Percentiles rank a stretch among this genome's conserved stretches.
Evolutionary conservation across 257 asterid genomes (phyloP).

Genomic region (Linaria vulgaris): DNA sequence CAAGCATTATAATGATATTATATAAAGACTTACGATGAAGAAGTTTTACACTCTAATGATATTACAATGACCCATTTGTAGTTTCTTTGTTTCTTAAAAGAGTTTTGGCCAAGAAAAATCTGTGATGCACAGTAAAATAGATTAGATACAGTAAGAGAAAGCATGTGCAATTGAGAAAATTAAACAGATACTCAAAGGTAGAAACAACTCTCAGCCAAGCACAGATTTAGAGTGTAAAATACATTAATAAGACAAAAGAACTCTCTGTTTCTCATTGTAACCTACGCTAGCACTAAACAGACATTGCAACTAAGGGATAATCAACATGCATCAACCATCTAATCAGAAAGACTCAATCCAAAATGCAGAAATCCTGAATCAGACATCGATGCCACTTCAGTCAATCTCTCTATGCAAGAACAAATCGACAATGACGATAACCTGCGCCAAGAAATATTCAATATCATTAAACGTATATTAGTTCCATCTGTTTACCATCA

Average conservation of each 20-base stretch:
- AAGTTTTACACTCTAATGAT: too few relatives aligned
- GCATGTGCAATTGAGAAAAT: background rate
- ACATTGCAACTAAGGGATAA: background rate
- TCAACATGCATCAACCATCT: too few relatives aligned
- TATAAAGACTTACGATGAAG: background rate
- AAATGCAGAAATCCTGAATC: slow-evolving; percentile 4
- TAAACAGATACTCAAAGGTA: background rate
- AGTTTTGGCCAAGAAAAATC: too few relatives aligned
- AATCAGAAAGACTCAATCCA: slow-evolving; percentile 13
- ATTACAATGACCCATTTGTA: too few relatives aligned
- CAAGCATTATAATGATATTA: background rate
- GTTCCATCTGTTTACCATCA: background rate
- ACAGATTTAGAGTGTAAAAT: slow-evolving; percentile 7
- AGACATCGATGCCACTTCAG: slow-evolving; percentile 16
- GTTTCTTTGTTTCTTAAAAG: too few relatives aligned
- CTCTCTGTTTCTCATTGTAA: slow-evolving; percentile 18
- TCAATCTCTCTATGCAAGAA: slow-evolving; percentile 38
- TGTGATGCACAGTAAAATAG: background rate
- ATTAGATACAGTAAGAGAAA: background rate
- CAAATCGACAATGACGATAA: slow-evolving; percentile 66
- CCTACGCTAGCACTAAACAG: slow-evolving; percentile 14
- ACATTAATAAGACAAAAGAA: background rate
- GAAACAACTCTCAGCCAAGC: background rate
- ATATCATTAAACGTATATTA: background rate
- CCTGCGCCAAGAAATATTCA: slow-evolving; percentile 46